Percentiles rank a stretch among this genome's conserved stretches.
Evolutionary conservation across 352 stramenopile genomes (phyloP).

Genomic region (Hyaloperonospora brassicae): DNA sequence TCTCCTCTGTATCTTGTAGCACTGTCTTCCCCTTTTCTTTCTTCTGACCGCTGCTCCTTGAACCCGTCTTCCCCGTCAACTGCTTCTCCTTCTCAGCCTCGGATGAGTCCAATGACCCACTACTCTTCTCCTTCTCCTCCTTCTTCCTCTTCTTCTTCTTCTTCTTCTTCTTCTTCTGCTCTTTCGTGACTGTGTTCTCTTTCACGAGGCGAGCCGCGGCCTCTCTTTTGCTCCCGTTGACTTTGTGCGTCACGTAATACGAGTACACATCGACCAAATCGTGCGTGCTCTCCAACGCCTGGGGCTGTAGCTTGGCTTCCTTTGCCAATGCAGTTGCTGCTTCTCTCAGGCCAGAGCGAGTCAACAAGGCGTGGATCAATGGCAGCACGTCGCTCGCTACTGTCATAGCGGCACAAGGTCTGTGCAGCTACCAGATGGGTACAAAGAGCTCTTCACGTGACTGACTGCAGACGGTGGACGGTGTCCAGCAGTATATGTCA

Average conservation of each 20-base stretch:
- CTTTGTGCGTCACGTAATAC: slow-evolving; percentile 49
- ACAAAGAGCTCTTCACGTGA: no score
- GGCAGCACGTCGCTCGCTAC: slow-evolving; percentile 74
- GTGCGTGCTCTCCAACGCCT: slow-evolving; percentile 50
- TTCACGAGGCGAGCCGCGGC: slow-evolving; percentile 37
- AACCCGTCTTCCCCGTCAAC: slow-evolving; percentile 15
- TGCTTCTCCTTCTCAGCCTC: slow-evolving; percentile 16
- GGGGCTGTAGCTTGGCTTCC: slow-evolving; percentile 62
- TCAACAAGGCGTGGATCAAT: slow-evolving; percentile 63
- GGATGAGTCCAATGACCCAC: not conserved
- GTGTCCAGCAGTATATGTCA: no score
- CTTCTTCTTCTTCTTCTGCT: slow-evolving; percentile 21
- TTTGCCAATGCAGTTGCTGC: slow-evolving; percentile 52
- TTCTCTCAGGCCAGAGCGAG: slow-evolving; percentile 60
- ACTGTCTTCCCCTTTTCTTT: slow-evolving; percentile 22
- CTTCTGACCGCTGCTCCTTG: slow-evolving; percentile 13
- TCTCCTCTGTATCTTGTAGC: slow-evolving; percentile 43
- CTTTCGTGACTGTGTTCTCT: slow-evolving; percentile 39
- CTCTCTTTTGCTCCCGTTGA: slow-evolving; percentile 49
- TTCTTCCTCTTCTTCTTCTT: no score
- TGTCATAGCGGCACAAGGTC: slow-evolving; percentile 17
- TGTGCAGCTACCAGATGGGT: no score
- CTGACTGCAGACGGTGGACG: no score
- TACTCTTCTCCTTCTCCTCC: slow-evolving; percentile 18
- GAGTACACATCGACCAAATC: slow-evolving; percentile 73